Conservation (phyloP, 2,329 filamentous ascomycete genomes). For the Penicillium sp. region DNA sequence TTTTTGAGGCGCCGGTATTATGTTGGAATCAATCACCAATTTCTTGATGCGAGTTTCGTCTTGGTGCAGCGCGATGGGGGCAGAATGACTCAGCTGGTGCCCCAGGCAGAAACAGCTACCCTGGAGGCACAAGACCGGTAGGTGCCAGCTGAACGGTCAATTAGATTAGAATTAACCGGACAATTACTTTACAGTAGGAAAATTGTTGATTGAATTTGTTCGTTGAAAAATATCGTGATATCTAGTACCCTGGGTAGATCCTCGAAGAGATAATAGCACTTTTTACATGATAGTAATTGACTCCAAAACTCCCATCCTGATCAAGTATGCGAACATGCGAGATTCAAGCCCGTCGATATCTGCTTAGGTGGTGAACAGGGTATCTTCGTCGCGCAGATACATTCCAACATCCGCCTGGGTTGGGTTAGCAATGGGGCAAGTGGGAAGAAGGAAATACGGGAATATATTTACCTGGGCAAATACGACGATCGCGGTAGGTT, state of each 20-base stretch:
- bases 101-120: slow-evolving; percentile 3
- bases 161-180: too few relatives aligned
- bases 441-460: slow-evolving; percentile 49
- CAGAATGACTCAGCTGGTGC: slow-evolving; percentile 8
- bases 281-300: slow-evolving; percentile 19
- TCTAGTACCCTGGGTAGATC: background rate
- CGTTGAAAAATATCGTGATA: slow-evolving; percentile 5
- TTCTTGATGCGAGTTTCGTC: background rate
- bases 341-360: slow-evolving; percentile 19
- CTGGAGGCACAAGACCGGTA: background rate
- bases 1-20: background rate
- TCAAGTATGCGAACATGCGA: slow-evolving; percentile 31
- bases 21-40: background rate
- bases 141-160: too few relatives aligned
- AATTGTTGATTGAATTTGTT: background rate
- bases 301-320: slow-evolving; percentile 35
- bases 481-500: slow-evolving; percentile 85
- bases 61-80: background rate
- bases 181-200: background rate
- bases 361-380: slow-evolving; percentile 61
- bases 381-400: slow-evolving; percentile 54
- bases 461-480: slow-evolving; percentile 94
- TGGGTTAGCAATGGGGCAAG: slow-evolving; percentile 16
- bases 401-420: background rate
- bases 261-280: slow-evolving; percentile 11